phyloP scores from a whole-genome alignment of 1,139 yeast species.

The Geotrichum citri-aurantii region DNA sequence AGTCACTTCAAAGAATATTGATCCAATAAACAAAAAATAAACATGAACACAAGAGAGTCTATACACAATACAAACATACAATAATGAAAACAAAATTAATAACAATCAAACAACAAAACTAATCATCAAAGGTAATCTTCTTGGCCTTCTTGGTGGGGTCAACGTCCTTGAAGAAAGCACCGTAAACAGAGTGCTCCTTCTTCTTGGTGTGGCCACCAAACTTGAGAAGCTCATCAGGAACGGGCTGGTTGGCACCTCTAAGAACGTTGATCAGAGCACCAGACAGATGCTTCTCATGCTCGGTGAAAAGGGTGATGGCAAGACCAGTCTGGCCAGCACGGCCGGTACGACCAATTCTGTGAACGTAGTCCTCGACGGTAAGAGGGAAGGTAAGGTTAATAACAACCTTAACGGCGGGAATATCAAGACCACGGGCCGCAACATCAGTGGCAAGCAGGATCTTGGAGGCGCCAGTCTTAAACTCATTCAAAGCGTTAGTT shows the following conservation, averaged over 20 bases:
- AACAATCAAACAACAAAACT: not conserved
- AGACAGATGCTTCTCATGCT: conserved; percentile 91
- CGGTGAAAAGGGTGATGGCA: conserved; percentile 48
- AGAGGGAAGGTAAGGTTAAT: conserved; percentile 95
- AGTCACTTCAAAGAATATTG: not conserved
- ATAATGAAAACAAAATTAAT: not conserved
- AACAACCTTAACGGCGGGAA: conserved; percentile 94
- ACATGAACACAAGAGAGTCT: not conserved
- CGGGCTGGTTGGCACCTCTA: conserved; percentile 90
- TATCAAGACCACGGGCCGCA: conserved; percentile 97
- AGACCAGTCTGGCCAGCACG: conserved; percentile 81
- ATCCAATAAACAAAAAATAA: not conserved
- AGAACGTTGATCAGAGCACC: conserved; percentile 91
- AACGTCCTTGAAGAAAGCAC: conserved; percentile 91
- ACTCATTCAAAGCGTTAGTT: conserved; percentile 76
- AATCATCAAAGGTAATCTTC: conserved; percentile 66
- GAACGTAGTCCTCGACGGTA: conserved; percentile 96
- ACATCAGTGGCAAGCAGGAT: conserved; percentile 94
- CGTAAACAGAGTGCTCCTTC: conserved; percentile 94
- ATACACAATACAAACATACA: not conserved
- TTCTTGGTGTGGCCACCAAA: conserved; percentile 97
- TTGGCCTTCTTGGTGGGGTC: conserved; percentile 83
- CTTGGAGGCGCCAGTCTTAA: conserved; percentile 73
- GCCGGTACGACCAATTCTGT: conserved; percentile 95
- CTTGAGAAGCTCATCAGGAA: conserved; percentile 92